Evolutionary conservation across 2,329 filamentous ascomycete genomes (phyloP).

Genomic region (Thyridium curvatum): DNA sequence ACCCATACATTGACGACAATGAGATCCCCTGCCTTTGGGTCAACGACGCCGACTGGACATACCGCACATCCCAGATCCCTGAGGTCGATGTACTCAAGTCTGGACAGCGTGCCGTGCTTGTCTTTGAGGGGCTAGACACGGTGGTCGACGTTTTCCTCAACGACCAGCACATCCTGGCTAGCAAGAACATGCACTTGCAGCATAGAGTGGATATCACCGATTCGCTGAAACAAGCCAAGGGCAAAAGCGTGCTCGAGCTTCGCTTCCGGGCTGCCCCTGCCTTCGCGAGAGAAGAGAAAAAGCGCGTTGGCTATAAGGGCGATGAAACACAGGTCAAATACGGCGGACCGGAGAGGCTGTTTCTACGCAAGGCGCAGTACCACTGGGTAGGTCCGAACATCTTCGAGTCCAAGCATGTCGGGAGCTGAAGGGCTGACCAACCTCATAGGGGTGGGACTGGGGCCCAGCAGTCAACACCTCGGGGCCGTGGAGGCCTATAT

Average conservation of each 20-base stretch:
- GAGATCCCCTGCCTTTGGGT: constrained; percentile 55
- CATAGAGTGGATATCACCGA: constrained; percentile 46
- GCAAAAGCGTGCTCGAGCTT: too few relatives aligned
- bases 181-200: constrained; percentile 58
- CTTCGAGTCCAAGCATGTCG: too few relatives aligned
- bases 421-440: too few relatives aligned
- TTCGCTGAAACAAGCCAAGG: constrained; percentile 16
- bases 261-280: too few relatives aligned
- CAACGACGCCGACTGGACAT: constrained; percentile 54
- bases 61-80: constrained; percentile 27
- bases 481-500: constrained; percentile 61
- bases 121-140: constrained; percentile 59
- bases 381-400: constrained; percentile 21
- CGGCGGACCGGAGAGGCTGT: too few relatives aligned
- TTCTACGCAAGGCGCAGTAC: constrained; percentile 43
- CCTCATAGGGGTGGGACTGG: constrained; percentile 23
- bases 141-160: constrained; percentile 54
- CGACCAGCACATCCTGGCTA: constrained; percentile 41
- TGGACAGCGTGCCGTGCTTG: constrained; percentile 31
- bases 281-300: too few relatives aligned
- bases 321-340: too few relatives aligned
- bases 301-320: too few relatives aligned
- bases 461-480: constrained; percentile 56
- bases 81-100: not conserved
- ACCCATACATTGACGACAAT: constrained; percentile 56